Evolutionary conservation across 139 green algal genomes (phyloP).

Genomic region (Choricystis sp.): DNA sequence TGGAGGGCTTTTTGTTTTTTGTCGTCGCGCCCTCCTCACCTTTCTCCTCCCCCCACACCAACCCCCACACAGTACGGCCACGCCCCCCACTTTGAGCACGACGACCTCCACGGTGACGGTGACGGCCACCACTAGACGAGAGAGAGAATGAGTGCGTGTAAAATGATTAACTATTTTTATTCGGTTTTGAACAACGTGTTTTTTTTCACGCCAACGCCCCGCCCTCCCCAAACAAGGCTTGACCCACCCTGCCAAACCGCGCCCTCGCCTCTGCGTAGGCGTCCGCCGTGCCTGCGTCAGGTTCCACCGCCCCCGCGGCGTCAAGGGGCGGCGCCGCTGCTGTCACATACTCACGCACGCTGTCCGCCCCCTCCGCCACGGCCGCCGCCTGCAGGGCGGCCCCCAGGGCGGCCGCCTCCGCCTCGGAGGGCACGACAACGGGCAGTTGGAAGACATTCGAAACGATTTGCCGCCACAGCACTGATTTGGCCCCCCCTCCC

Average conservation of each 20-base stretch:
- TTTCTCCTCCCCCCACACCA: neutral
- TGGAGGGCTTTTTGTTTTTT: neutral
- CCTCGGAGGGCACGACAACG: conserved; percentile 38
- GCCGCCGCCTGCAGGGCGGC: conserved; percentile 72
- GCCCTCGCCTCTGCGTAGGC: neutral
- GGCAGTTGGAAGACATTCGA: conserved; percentile 52
- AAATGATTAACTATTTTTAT: no score
- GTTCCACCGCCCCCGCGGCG: conserved; percentile 17
- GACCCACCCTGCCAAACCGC: no score
- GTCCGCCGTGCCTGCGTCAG: neutral
- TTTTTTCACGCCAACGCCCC: no score
- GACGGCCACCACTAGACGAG: no score
- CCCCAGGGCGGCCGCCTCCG: conserved; percentile 64
- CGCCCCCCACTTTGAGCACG: conserved; percentile 31
- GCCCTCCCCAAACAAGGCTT: neutral
- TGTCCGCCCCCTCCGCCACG: conserved; percentile 14
- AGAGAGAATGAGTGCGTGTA: no score
- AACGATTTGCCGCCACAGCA: conserved; percentile 67
- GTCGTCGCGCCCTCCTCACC: neutral
- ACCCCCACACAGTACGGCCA: conserved; percentile 40
- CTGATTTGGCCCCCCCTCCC: conserved; percentile 59
- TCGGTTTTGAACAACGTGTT: no score
- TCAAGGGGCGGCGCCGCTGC: conserved; percentile 25
- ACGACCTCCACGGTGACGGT: conserved; percentile 9
- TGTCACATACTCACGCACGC: conserved; percentile 37